Percentiles rank a stretch among this genome's conserved stretches.
phyloP scores from a whole-genome alignment of 371 early-diverging fungal species.

The Entomophthora muscae region DNA sequence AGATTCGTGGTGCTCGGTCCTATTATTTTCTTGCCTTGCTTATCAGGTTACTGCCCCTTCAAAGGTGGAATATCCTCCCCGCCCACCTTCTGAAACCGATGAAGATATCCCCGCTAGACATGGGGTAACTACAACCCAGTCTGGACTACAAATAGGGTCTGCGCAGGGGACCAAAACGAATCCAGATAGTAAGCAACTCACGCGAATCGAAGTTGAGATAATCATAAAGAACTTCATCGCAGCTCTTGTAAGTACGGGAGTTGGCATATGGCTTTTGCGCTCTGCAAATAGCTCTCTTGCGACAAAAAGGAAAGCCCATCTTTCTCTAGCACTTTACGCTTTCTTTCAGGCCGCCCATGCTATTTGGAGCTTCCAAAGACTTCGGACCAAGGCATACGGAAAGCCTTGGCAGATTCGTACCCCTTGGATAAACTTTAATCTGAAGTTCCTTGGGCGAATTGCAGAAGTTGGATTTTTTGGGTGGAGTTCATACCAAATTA shows the following conservation, averaged over 20 bases:
- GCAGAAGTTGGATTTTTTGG: not conserved
- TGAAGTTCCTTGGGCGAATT: not conserved
- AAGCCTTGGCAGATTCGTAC: slow-evolving; percentile 1
- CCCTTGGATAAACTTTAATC: slow-evolving; percentile 4
- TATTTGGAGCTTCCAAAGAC: not conserved
- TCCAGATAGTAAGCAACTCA: not conserved
- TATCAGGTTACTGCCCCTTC: not conserved
- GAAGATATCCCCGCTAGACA: not conserved
- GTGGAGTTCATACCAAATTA: not conserved
- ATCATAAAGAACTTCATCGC: not conserved
- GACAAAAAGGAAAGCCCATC: not conserved
- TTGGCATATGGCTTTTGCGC: not conserved
- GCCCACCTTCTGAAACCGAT: not conserved
- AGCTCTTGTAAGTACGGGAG: not conserved
- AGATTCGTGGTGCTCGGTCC: not conserved
- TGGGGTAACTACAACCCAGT: not conserved
- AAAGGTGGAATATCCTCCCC: not conserved
- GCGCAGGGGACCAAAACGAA: not conserved
- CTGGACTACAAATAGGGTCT: not conserved
- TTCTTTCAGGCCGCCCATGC: not conserved
- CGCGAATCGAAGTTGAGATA: not conserved
- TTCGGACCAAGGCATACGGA: not conserved
- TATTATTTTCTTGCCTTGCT: not conserved
- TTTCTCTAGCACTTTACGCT: not conserved
- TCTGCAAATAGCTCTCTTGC: not conserved